These are phyloP conservation scores for Apophysomyces sp. DNA, from an alignment of 371 early-diverging fungal genomes.

Conservation along the genomic window DNA sequence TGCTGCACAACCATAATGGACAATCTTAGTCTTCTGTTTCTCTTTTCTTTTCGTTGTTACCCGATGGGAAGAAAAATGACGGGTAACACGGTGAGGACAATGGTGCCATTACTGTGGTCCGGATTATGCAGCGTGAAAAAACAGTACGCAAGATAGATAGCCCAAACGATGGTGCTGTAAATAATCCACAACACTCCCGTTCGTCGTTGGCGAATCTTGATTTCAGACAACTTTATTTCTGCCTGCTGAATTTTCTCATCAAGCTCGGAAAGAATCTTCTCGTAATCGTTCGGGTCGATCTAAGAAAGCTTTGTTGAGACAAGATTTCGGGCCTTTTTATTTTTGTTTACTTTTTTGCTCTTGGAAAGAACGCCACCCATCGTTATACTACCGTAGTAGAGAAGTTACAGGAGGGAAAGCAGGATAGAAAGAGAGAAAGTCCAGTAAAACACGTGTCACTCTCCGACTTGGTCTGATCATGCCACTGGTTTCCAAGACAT, in stretches of 20 bases:
- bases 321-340: neutral
- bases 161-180: constrained; percentile 66
- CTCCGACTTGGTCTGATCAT: neutral
- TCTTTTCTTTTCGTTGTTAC: constrained; percentile 37
- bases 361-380: constrained; percentile 1
- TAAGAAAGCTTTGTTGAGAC: neutral
- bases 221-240: constrained; percentile 57
- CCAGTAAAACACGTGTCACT: neutral
- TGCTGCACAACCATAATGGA: constrained; percentile 18
- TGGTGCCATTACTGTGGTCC: neutral
- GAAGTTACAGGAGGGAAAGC: neutral
- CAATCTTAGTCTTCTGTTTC: neutral
- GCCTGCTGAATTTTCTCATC: constrained; percentile 71
- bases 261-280: constrained; percentile 71
- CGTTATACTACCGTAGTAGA: neutral
- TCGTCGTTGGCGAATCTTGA: constrained; percentile 57
- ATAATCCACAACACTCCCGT: constrained; percentile 64
- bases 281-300: constrained; percentile 57
- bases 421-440: neutral
- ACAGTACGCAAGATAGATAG: constrained; percentile 49
- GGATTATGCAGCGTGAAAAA: constrained; percentile 11
- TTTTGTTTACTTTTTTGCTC: neutral
- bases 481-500: neutral
- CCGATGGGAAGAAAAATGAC: constrained; percentile 48
- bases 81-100: constrained; percentile 38